These are phyloP conservation scores for Aspergillus bertholletiae DNA, from an alignment of 495 filamentous ascomycete genomes.

Conservation along the genomic window DNA sequence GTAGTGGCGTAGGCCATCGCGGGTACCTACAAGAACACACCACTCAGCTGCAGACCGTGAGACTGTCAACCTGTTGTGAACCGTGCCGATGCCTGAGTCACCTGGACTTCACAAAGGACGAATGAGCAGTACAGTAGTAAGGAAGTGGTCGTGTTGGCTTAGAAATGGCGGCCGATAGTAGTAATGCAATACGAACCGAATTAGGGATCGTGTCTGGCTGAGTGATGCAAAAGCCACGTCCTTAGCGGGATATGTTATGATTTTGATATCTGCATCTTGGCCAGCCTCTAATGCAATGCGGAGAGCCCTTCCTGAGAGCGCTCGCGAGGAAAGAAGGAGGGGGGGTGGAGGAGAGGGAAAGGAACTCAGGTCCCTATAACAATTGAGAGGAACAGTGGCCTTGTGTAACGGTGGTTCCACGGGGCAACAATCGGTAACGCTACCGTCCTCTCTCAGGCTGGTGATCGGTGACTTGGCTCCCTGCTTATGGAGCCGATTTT, in stretches of 20 bases:
- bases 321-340: slow-evolving; percentile 24
- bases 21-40: slow-evolving; percentile 27
- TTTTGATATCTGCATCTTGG: slow-evolving; percentile 52
- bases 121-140: slow-evolving; percentile 33
- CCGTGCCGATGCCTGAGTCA: slow-evolving; percentile 41
- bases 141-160: slow-evolving; percentile 30
- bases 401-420: slow-evolving; percentile 32
- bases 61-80: slow-evolving; percentile 30
- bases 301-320: slow-evolving; percentile 46
- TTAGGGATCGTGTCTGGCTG: slow-evolving; percentile 34
- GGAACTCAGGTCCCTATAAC: slow-evolving; percentile 33
- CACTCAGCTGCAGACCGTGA: slow-evolving; percentile 34
- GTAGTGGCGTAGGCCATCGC: slow-evolving; percentile 44
- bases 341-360: slow-evolving; percentile 13
- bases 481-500: slow-evolving; percentile 13
- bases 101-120: slow-evolving; percentile 41
- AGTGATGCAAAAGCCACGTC: slow-evolving; percentile 43
- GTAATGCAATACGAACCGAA: slow-evolving; percentile 37
- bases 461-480: slow-evolving; percentile 13
- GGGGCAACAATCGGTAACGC: slow-evolving; percentile 6
- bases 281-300: slow-evolving; percentile 43
- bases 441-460: slow-evolving; percentile 9
- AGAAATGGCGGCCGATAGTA: slow-evolving; percentile 24
- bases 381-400: slow-evolving; percentile 35
- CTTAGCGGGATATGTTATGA: slow-evolving; percentile 41